These are phyloP conservation scores for Oryza brachyantha DNA, from an alignment of 176 grass and related monocot species.

Conservation along the genomic window DNA sequence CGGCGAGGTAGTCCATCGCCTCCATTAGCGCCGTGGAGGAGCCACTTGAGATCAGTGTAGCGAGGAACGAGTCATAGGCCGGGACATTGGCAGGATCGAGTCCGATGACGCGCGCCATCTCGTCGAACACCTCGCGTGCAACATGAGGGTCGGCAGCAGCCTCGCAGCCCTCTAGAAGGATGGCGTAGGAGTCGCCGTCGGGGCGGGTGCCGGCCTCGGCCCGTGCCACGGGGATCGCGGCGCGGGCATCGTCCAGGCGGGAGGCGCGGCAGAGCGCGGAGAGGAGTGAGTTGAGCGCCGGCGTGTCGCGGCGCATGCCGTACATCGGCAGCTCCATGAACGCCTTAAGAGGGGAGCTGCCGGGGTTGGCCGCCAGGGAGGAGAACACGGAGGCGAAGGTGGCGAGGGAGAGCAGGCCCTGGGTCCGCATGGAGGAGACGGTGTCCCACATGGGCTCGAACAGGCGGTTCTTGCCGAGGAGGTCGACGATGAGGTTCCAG, in stretches of 20 bases:
- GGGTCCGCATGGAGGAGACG: constrained; percentile 59
- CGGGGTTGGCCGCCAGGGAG: constrained; percentile 44
- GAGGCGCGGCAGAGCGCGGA: constrained; percentile 72
- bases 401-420: constrained; percentile 63
- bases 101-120: constrained; percentile 55
- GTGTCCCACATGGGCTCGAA: constrained; percentile 74
- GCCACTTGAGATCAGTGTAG: constrained; percentile 52
- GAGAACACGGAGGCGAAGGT: constrained; percentile 84
- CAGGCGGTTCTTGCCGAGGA: constrained; percentile 76
- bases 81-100: constrained; percentile 54
- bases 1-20: constrained; percentile 45
- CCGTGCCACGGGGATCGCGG: constrained; percentile 38
- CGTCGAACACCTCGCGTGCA: constrained; percentile 77
- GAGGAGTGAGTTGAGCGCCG: constrained; percentile 72
- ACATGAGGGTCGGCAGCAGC: constrained; percentile 36
- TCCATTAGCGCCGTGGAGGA: constrained; percentile 39
- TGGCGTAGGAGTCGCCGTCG: constrained; percentile 74
- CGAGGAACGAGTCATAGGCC: constrained; percentile 83
- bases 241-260: constrained; percentile 58
- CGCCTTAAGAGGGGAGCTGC: constrained; percentile 44
- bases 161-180: constrained; percentile 86
- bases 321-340: constrained; percentile 54
- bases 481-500: constrained; percentile 86
- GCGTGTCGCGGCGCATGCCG: constrained; percentile 46
- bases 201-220: constrained; percentile 29